These are phyloP conservation scores for Seiridium unicorne DNA, from an alignment of 2,329 filamentous ascomycete species.

Conservation along the genomic window DNA sequence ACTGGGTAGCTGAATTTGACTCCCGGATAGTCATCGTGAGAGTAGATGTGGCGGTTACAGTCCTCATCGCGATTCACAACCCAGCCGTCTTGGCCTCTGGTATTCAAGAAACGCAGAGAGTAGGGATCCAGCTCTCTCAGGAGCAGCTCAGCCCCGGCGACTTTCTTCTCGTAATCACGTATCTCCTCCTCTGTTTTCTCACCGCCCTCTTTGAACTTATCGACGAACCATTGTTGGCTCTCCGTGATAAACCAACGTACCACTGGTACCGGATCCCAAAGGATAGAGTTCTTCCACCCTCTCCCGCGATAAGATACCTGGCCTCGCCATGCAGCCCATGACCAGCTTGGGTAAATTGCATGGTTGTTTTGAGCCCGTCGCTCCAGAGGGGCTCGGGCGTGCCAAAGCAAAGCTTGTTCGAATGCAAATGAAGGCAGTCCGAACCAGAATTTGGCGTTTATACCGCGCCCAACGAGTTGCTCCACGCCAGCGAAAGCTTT, in stretches of 20 bases:
- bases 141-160: background rate
- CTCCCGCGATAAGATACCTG: background rate
- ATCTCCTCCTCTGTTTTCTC: background rate
- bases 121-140: background rate
- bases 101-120: background rate
- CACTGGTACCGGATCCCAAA: background rate
- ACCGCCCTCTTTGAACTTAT: background rate
- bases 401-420: background rate
- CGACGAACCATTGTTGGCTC: background rate
- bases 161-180: background rate
- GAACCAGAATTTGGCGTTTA: background rate
- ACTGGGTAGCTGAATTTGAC: background rate
- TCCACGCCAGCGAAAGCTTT: background rate
- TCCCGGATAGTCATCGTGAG: background rate
- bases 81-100: background rate
- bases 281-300: background rate
- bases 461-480: background rate
- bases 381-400: background rate
- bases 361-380: background rate
- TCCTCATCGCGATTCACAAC: background rate
- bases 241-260: background rate
- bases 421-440: background rate
- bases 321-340: background rate
- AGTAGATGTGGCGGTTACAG: background rate
- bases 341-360: background rate